Evolutionary conservation across 495 filamentous ascomycete species (phyloP).

Genomic region (Penicillium paradoxum): DNA sequence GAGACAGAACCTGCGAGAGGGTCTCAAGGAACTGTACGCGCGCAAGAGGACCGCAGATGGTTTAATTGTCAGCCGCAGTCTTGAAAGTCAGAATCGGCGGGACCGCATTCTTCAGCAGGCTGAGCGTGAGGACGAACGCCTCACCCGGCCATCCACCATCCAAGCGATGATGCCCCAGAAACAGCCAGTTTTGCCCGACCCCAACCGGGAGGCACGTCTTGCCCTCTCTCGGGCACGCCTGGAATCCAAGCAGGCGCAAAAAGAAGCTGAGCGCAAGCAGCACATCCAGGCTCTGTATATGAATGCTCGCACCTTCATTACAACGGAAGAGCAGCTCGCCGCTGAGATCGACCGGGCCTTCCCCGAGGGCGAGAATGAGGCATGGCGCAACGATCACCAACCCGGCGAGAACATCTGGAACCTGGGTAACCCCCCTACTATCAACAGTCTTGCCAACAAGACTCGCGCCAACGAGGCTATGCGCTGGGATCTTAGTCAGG

Average conservation of each 20-base stretch:
- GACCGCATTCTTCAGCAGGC: constrained; percentile 44
- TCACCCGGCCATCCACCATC: constrained; percentile 52
- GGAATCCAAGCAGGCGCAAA: constrained; percentile 32
- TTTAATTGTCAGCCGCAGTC: constrained; percentile 30
- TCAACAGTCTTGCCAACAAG: constrained; percentile 36
- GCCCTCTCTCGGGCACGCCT: constrained; percentile 38
- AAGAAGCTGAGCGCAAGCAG: constrained; percentile 39
- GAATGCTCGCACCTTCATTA: constrained; percentile 60
- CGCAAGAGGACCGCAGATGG: constrained; percentile 49
- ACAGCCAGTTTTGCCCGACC: constrained; percentile 37
- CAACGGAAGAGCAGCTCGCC: constrained; percentile 56
- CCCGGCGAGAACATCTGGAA: constrained; percentile 56
- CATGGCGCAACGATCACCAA: constrained; percentile 42
- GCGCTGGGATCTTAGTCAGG: constrained; percentile 44
- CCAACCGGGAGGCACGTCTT: constrained; percentile 43
- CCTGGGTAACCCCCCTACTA: constrained; percentile 47
- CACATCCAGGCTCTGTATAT: constrained; percentile 59
- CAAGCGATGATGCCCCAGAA: constrained; percentile 38
- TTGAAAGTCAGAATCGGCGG: constrained; percentile 36
- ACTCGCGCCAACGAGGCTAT: constrained; percentile 22
- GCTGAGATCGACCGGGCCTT: constrained; percentile 59
- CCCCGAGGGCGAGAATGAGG: constrained; percentile 44
- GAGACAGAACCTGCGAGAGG: constrained; percentile 59
- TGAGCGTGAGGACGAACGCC: constrained; percentile 54
- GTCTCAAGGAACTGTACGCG: constrained; percentile 51